Evolutionary conservation across 1,139 yeast species (phyloP), one percentile per base, ranked within the genome.

Genomic region (Nakaseomyces sp.): DNA sequence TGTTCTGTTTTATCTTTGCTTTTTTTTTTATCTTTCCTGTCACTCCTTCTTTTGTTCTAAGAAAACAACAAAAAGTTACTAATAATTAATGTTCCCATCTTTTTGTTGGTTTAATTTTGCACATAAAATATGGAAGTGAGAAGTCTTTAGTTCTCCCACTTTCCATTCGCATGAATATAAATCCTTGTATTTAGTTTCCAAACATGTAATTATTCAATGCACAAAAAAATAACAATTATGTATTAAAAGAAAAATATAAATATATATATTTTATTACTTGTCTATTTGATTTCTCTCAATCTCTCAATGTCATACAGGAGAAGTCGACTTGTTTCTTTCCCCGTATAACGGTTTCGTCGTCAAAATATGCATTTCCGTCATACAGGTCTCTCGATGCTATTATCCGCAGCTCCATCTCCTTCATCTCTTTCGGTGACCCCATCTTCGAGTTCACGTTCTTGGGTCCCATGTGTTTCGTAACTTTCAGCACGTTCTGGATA

Each of bases 391-490:
- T 54, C 8, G 62, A 55, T 44, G 61, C 60, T 3, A 63, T 47
- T 28, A 61, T 57, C 39, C 58, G 49, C 35, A 63, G 45, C 47
- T 63, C 66, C 58, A 60, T 57, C 26, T 53, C 54, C 40, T 57
- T 58, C 66, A 61, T 61, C 8, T 50, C 51, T n/a, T 41, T 37
- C 4, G 58, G 50, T 19, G 52, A 50, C 5, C 60, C 63, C 47
- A 58, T 58, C 43, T 49, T 50, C 3, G 60, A 51, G 26, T 51
- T 51, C 6, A 47, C 43, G 19, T 46, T 44, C 13, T 43, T 42
- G 8, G 55, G 53, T n/a, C 60, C 53, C 40, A 45, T 44, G 13
- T 47, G 39, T 36, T 48, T 44, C 5, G 66, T 63, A 1, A 51
- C 45, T 17, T 49, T 49, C 24, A 63, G 41, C 0, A 63, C 65